Evolutionary conservation across 2,329 filamentous ascomycete species (phyloP), one percentile per base, ranked within the genome.

Genomic region (Sporothrix humicola): DNA sequence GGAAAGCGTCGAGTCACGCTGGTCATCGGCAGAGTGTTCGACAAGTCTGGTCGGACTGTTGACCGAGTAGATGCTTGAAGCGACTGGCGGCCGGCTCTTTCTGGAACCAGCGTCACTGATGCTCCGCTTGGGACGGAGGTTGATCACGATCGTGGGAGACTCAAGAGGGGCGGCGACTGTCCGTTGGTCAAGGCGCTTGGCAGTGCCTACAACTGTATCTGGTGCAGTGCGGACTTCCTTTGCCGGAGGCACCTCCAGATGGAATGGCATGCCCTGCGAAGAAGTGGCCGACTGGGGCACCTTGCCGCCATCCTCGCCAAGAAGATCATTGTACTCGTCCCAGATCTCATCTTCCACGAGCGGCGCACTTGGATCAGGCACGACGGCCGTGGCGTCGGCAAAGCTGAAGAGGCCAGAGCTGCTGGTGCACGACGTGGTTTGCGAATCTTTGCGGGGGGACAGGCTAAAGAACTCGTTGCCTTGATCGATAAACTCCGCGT

Each of bases 301-400:
- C 75, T 84, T 83, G 46, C 79, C 73, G 0, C 80, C 79, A 10
- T 85, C 86, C 12, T 93, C 91, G 71, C 93, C 92, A 72, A 98
- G 88, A 13, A 98, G 84, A 78, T 98, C 95, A 77, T 98, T 91
- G 79, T 97, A 98, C 81, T 97, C 95, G 70, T 95, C 91, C 95
- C 95, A 98, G 1, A 97, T 88, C 79, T 98, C 95, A 78, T 98
- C 95, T 76, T 97, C 93, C 0, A 84, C 89, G 3, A 91, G 86
- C 0, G 89, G 90, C 3, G 90, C 89, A 61, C 85, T 85, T 1
- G 88, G 85, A 2, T 85, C 83, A 0, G 92, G 92, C 26, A 92
- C 84, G 2, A 93, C 82, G 7, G 92, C 91, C 17, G 90, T 92
- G 3, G 90, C 89, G 6, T 87, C 87, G 13, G 86, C 85, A 76